Evolutionary conservation across 768 basidiomycete species (phyloP), one percentile per base, ranked within the genome.

Genomic region (Russula sp.): DNA sequence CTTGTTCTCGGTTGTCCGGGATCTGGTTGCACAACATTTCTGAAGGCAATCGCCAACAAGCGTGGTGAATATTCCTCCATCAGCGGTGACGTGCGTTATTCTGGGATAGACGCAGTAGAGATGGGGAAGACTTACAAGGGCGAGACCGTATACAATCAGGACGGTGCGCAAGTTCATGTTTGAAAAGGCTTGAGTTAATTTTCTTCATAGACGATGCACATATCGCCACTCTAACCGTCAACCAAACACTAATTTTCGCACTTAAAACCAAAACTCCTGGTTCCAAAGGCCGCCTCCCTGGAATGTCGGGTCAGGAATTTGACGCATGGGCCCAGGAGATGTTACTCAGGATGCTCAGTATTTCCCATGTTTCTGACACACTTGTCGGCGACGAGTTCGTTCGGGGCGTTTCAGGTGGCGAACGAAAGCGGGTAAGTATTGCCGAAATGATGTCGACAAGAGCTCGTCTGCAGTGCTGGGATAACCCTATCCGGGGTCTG

Each of bases 371-470:
- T 0, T 69, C 74, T 55, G 75, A 81, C 58, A 95, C 93, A 5
- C 83, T 89, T 0, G 85, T 96, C 43, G 94, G 94, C 0, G 85
- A 93, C 69, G 92, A 90, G 62, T 91, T 88, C 67, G 86, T 96
- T 9, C 86, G 86, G 16, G 88, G 88, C 25, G 83, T 91, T 14
- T 87, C 85, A 0, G 89, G 90, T 46, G 89, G 89, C 20, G 89
- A 91, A 69, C 79, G 86, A 55, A 94, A 93, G 71, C 82, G 84
- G 62, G 78, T 94, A 16, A 85, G 85, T 60, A 93, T 93, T 67
- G 87, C 88, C 11, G 92, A 94, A 73, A 91, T 90, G 82, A 86
- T 91, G 82, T 81, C 88, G 1, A 88, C 86, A 2, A 84, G 88
- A 54, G 88, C 89, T 11, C 84, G 85, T 39, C 81, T 92, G 7